Evolutionary conservation across 2,329 filamentous ascomycete genomes (phyloP), one percentile per base, ranked within the genome.

Genomic region (Aureobasidium leucospermi): DNA sequence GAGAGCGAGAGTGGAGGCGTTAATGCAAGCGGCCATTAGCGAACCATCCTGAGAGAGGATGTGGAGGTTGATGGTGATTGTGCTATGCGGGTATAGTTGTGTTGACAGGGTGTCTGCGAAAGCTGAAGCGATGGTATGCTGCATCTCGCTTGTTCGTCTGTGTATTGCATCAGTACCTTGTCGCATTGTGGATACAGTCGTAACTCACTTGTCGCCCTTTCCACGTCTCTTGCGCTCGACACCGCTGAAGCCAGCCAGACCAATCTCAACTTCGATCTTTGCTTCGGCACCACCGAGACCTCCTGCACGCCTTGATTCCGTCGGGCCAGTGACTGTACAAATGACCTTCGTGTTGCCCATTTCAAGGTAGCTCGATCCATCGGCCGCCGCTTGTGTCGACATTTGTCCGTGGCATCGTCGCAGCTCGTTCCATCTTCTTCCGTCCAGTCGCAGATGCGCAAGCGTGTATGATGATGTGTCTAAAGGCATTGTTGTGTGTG

Each of bases 271-370:
- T 28, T 84, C 82, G 11, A 97, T 84, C 55, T 85, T 83, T 4
- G 87, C 88, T 23, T 81, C 82, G 32, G 79, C 78, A 56, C 73
- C 73, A 61, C 71, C 75, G 23, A 71, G 74, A 58, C 73, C 76
- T 68, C 68, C 70, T 32, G 75, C 70, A 61, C 77, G 73, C 65
- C 81, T 75, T 52, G 81, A 81, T 74, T 99, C 94, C 39, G 83
- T 85, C 0, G 94, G 94, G 0, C 94, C 94, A 1, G 86, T 85
- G 49, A 99, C 86, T 28, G 92, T 90, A 75, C 93, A 96, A 75
- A 97, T 89, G 66, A 99, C 87, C 71, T 96, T 94, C 23, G 94
- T 99, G 76, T 97, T 96, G 67, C 94, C 94, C 87, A 96, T 96
- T 72, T 96, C 90, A 61, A 97, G 85, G 75, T 96, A 96, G 63